Evolutionary conservation across 1,284 basidiomycete species (phyloP), one percentile per base, ranked within the genome.

Genomic region (Tremellales sp.): DNA sequence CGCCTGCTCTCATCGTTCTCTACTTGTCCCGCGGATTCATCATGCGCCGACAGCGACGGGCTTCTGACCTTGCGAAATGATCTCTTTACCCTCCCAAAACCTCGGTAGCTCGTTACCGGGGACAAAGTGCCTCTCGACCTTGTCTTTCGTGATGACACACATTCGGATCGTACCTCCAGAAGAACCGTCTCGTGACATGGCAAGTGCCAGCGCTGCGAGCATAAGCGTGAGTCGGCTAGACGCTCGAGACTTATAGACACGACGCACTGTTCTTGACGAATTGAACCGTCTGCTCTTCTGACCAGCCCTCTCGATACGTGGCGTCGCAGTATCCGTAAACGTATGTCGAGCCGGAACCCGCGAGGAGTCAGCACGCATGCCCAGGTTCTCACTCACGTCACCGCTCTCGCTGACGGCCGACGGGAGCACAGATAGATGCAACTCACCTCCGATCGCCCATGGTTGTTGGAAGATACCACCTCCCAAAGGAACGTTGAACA

Each of bases 321-420:
- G 96, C 90, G 73, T 99, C 96, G 70, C 96, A 98, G 77, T 96
- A 98, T 43, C 94, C 96, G 68, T 98, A 98, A 17, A 98, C 92
- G 72, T 97, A 99, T 11, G 92, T 90, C 37, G 92, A 97, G 13
- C 96, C 96, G 48, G 91, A 96, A 27, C 90, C 89, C 90, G 54
- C 3, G n/a, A n/a, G 61, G 40, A 64, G 60, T n/a, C n/a, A n/a
- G n/a, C n/a, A n/a, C n/a, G n/a, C n/a, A n/a, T n/a, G n/a, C 45
- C 7, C 21, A 12, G 36, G 19, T 33, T 43, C 39, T 29, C 29
- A 10, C 25, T 33, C 13, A 39, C n/a, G n/a, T n/a, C n/a, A n/a
- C 36, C 4, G 13, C 19, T 40, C 19, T 40, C 5, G n/a, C 19
- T 40, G 26, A 40, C 19, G 6, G 8, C 22, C 31, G 22, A 17